Percentiles rank a stretch among this genome's conserved stretches.
Conservation (phyloP, 75 land plant species). For the Cunninghamia lanceolata region DNA sequence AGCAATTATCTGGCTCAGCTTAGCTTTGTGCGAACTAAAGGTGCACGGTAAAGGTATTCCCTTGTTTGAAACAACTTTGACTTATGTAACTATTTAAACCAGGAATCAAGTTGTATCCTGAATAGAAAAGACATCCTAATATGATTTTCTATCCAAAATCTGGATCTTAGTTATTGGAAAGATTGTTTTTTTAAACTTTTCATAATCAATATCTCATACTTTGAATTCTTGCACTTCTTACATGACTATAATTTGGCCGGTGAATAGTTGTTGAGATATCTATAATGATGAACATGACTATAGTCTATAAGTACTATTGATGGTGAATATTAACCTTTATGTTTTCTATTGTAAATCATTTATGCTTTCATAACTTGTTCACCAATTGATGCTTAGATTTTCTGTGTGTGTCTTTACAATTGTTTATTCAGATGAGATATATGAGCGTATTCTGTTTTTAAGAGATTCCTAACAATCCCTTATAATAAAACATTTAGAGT, state of each 20-base stretch:
- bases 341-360: background rate
- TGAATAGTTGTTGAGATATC: background rate
- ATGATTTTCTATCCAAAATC: background rate
- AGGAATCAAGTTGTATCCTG: background rate
- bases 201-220: background rate
- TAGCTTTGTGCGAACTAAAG: constrained; percentile 56
- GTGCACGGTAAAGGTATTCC: constrained; percentile 16
- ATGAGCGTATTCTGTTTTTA: too few relatives aligned
- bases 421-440: too few relatives aligned
- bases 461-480: too few relatives aligned
- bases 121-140: background rate
- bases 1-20: constrained; percentile 78
- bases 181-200: background rate
- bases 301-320: background rate
- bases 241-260: background rate
- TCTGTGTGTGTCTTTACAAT: too few relatives aligned
- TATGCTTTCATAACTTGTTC: too few relatives aligned
- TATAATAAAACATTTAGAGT: too few relatives aligned
- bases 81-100: background rate
- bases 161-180: background rate
- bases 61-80: background rate
- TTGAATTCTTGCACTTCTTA: background rate
- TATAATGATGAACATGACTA: background rate
- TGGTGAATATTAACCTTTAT: background rate
- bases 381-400: too few relatives aligned